A percentile compares a stretch with the other conserved stretches of the same genome.
Evolutionary conservation across 257 asterid genomes (phyloP).

Genomic region (Salvia splendens): DNA sequence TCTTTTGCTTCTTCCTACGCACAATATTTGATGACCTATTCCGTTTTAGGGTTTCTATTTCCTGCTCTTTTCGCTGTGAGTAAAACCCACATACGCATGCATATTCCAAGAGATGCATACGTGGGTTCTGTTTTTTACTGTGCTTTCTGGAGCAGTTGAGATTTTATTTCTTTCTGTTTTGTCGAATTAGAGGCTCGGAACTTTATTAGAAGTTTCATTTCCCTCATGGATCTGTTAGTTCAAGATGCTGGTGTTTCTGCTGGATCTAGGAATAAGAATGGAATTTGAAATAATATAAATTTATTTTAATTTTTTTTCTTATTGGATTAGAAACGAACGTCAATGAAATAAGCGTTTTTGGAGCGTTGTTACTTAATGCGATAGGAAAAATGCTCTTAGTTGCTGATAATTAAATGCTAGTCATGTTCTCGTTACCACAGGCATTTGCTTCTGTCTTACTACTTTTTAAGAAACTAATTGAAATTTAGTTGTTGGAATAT

Average conservation of each 20-base stretch:
- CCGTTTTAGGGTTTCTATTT: conserved; percentile 38
- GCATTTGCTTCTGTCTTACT: not conserved
- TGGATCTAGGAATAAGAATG: conserved; percentile 21
- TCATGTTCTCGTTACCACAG: not conserved
- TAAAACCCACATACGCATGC: conserved; percentile 29
- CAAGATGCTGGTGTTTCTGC: not conserved
- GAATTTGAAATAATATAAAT: not conserved
- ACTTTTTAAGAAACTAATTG: not conserved
- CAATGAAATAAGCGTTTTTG: not conserved
- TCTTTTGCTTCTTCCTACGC: not conserved
- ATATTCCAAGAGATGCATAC: not conserved
- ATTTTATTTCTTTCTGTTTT: conserved; percentile 9
- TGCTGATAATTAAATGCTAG: not conserved
- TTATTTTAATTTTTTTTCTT: not conserved
- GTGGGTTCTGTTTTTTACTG: conserved; percentile 28
- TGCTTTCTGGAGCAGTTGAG: conserved; percentile 2
- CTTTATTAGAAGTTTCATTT: conserved; percentile 22
- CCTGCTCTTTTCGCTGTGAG: conserved; percentile 29
- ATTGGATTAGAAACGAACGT: not conserved
- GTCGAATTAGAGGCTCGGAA: conserved; percentile 11
- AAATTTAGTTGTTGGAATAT: not conserved
- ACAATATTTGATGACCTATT: conserved; percentile 12
- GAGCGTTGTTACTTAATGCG: not conserved
- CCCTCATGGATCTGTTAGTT: conserved; percentile 34
- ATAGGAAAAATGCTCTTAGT: not conserved